Base-by-base conservation (phyloP, 2,329 filamentous ascomycete species). In the Colletotrichum zoysiae region DNA sequence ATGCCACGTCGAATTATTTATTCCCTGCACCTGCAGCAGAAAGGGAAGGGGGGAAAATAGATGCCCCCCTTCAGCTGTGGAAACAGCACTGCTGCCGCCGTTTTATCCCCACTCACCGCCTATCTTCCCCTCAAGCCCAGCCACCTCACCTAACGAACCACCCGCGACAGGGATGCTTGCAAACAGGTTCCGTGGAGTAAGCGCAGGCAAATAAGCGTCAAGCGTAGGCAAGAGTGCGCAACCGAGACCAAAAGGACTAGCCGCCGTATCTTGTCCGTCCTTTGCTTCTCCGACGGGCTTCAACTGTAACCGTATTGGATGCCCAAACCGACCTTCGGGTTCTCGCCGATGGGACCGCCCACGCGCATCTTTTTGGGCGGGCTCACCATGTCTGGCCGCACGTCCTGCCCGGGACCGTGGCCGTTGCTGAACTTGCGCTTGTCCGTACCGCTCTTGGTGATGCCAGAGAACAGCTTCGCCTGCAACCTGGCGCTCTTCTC, bases 331-430 rank as follows among this genome's bases (percentile, higher is more conserved):
- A 89, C 81, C 5, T 82, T 79, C 16, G 80, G 77, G 16, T 78
- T 78, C 1, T 83, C 80, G 40, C 78, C 75, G 64, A 82, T 73
- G 12, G 80, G 79, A 1, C 81, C 82, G 16, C 82, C 84, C 20
- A 85, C 80, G 33, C 85, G 82, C 64, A 84, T 77, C 79, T 85
- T 89, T 79, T 90, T 90, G 1, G 84, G 80, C 38, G 87, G 86
- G 75, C 86, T 88, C 7, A 80, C 79, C 38, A 82, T 77, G 14
- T 82, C 81, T 33, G 56, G 51, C 33, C 78, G 78, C 53, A 77
- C 73, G 42, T 80, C 77, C 3, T 81, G 81, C 59, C 74, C 78
- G 40, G 38, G 60, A 58, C 74, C 78, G 23, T 67, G 71, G 62
- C 77, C 78, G 5, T 80, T 81, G 30, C 79, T 82, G 48, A 85